Base-by-base conservation (phyloP, 208 protist species). In the Trypanosoma avium region DNA sequence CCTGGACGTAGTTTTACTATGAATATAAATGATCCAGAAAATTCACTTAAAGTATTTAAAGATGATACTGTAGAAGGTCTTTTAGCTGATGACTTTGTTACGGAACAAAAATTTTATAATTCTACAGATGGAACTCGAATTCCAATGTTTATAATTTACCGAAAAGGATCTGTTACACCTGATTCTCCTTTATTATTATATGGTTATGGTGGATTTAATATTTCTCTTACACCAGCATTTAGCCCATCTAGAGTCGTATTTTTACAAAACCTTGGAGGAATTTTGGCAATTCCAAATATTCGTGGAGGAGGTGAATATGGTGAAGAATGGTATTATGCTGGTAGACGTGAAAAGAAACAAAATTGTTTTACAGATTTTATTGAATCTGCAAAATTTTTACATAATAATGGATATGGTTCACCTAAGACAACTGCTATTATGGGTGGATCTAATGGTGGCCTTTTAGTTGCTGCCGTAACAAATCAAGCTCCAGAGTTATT, bases 271-370 rank as follows among this genome's bases (percentile, higher is more conserved):
- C 70, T 97, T 22, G 61, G 73, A 42, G 92, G 94, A 35, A 82
- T 97, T 3, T 71, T 96, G 24, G 93, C 84, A 1, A 56, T 98
- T 17, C 83, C 95, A 1, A 98, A 98, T 79, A 97, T 99, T 53
- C 88, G 97, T 50, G 97, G 97, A 24, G 97, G 97, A 17, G 90
- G 89, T 52, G 96, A 98, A 81, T 98, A 97, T 70, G 97, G 97
- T 46, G 79, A 94, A 59, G 53, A 53, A 21, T 99, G 97, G 97
- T 94, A 98, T 78, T 71, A 98, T 61, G 86, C 75, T 15, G 96
- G 90, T 15, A 80, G 86, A 13, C 82, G 69, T 26, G 76, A 55
- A 17, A 70, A 85, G 38, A 97, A 97, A 71, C 82, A 95, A 64
- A 97, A 97, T 79, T 95, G 87, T 73, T 95, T 95, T 62, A 86